Percentiles rank a stretch among this genome's conserved stretches.
These are phyloP conservation scores for Adansonia digitata DNA, from an alignment of 345 rosid species.

Conservation along the genomic window DNA sequence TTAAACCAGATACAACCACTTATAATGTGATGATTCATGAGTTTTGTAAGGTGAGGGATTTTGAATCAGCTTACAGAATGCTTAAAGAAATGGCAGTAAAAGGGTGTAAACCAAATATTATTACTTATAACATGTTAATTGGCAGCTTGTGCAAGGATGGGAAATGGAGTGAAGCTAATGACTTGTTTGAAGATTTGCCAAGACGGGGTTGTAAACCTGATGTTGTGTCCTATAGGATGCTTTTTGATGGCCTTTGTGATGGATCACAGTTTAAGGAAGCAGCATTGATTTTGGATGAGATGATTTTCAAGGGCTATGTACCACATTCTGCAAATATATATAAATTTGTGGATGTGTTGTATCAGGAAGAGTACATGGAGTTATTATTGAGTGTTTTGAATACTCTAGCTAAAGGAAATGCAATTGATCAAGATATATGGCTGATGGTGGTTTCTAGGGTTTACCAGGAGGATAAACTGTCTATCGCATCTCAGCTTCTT, in stretches of 20 bases:
- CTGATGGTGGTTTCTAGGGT: constrained; percentile 25
- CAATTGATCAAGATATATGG: constrained; percentile 38
- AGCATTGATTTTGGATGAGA: constrained; percentile 60
- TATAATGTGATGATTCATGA: constrained; percentile 60
- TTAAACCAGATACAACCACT: constrained; percentile 51
- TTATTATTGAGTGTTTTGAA: constrained; percentile 35
- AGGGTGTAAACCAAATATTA: constrained; percentile 60
- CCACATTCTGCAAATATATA: constrained; percentile 39
- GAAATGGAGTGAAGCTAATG: constrained; percentile 53
- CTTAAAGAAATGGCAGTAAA: constrained; percentile 52
- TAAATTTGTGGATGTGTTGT: constrained; percentile 38
- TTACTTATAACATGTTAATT: constrained; percentile 62
- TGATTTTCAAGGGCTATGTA: constrained; percentile 66
- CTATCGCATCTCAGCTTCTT: constrained; percentile 16
- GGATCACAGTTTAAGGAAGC: constrained; percentile 52
- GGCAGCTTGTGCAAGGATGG: constrained; percentile 48
- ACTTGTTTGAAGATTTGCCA: constrained; percentile 82
- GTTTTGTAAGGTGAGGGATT: constrained; percentile 49
- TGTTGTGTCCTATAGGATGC: constrained; percentile 62
- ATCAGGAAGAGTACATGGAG: constrained; percentile 32
- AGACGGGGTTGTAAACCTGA: constrained; percentile 66
- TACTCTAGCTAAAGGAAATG: constrained; percentile 39
- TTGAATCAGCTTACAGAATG: constrained; percentile 42
- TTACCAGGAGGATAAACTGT: constrained; percentile 23
- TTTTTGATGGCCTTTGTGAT: constrained; percentile 62